Percentiles rank a stretch among this genome's conserved stretches.
Conservation (phyloP, 1,284 basidiomycete species). For the Ganoderma meredithae region DNA sequence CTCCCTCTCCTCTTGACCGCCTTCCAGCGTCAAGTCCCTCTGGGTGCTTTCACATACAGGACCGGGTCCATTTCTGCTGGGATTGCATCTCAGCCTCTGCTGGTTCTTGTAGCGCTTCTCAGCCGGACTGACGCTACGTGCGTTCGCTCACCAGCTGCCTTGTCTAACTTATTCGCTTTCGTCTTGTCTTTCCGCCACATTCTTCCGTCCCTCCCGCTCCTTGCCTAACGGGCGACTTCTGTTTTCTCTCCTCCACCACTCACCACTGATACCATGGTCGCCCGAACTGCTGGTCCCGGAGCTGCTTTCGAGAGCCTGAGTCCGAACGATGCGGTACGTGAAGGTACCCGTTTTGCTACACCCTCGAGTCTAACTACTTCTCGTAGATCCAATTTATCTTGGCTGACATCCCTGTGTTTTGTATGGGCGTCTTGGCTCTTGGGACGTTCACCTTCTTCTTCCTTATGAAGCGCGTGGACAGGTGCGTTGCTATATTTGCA, state of each 20-base stretch:
- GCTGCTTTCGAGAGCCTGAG: conserved; percentile 33
- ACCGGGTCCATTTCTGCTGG: conserved; percentile 33
- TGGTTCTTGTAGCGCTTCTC: conserved; percentile 39
- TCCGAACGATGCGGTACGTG: conserved; percentile 37
- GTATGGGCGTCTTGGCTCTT: conserved; percentile 70
- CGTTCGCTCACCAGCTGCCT: conserved; percentile 37
- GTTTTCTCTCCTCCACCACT: conserved; percentile 11
- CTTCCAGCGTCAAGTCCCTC: conserved; percentile 33
- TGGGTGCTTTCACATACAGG: conserved; percentile 34
- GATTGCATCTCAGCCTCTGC: conserved; percentile 41
- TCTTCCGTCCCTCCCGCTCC: conserved; percentile 23
- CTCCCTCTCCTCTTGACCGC: conserved; percentile 27
- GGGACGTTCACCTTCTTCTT: conserved; percentile 70
- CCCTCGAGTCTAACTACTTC: background rate
- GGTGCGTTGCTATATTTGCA: conserved; percentile 51
- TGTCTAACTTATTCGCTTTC: conserved; percentile 21
- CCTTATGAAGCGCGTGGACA: conserved; percentile 59
- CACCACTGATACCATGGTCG: conserved; percentile 20
- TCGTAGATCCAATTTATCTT: conserved; percentile 64
- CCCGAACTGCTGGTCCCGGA: conserved; percentile 27
- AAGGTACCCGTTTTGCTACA: background rate
- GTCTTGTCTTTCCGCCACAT: conserved; percentile 22
- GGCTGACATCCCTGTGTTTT: conserved; percentile 72
- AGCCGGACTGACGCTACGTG: conserved; percentile 40
- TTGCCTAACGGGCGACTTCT: conserved; percentile 19